A percentile compares a stretch with the other conserved stretches of the same genome.
These are phyloP conservation scores for Syncephalastrum sp. DNA, from an alignment of 371 early-diverging fungal genomes.

Conservation along the genomic window DNA sequence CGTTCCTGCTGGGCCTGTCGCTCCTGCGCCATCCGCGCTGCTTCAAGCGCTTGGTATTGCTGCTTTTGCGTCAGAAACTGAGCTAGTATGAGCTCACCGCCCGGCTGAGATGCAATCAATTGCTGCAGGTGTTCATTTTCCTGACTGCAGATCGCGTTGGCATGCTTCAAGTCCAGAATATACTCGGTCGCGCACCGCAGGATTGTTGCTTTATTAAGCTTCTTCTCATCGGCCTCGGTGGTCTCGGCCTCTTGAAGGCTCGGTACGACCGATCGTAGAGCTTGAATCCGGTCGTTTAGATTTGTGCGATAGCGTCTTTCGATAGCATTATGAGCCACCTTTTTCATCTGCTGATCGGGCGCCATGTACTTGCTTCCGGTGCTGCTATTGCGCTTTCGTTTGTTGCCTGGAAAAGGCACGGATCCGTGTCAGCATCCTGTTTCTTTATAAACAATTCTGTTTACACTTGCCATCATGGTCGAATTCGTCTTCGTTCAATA, in stretches of 20 bases:
- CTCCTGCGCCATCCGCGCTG: constrained; percentile 23
- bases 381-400: constrained; percentile 8
- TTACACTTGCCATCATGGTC: too few relatives aligned
- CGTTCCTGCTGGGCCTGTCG: constrained; percentile 19
- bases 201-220: constrained; percentile 90
- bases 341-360: constrained; percentile 67
- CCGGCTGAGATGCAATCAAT: constrained; percentile 52
- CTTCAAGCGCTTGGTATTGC: constrained; percentile 19
- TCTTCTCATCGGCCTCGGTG: constrained; percentile 62
- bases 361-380: constrained; percentile 7
- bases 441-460: too few relatives aligned
- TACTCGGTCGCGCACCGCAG: constrained; percentile 88
- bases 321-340: constrained; percentile 92
- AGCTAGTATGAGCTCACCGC: constrained; percentile 49
- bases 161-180: constrained; percentile 69
- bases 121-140: constrained; percentile 57
- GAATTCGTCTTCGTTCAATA: too few relatives aligned
- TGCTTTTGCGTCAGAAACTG: constrained; percentile 29
- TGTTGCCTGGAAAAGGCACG: too few relatives aligned
- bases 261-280: constrained; percentile 82
- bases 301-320: constrained; percentile 94
- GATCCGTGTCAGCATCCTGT: too few relatives aligned
- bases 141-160: constrained; percentile 40
- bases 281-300: constrained; percentile 90
- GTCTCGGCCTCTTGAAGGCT: constrained; percentile 69